Percentiles rank a stretch among this genome's conserved stretches.
These are phyloP conservation scores for Anacardium occidentale DNA, from an alignment of 345 rosid genomes.

Conservation along the genomic window DNA sequence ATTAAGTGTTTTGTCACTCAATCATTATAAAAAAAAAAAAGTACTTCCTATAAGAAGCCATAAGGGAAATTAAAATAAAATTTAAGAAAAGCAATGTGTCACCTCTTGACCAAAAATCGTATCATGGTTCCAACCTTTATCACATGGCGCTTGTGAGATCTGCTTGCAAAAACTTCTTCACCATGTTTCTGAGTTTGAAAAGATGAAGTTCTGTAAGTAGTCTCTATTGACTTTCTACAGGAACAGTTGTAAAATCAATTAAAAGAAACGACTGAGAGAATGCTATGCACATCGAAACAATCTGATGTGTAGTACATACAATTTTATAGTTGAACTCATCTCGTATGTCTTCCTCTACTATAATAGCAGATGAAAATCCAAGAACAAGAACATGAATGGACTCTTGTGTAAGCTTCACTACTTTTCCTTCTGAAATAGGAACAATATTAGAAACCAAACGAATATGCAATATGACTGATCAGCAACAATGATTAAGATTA, in stretches of 20 bases:
- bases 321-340: conserved; percentile 56
- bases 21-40: not conserved
- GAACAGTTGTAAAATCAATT: not conserved
- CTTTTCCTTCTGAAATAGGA: conserved; percentile 61
- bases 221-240: conserved; percentile 5
- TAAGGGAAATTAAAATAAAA: not conserved
- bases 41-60: not conserved
- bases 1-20: not conserved
- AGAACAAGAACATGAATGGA: conserved; percentile 75
- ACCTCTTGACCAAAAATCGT: conserved; percentile 79
- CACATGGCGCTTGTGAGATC: conserved; percentile 51
- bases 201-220: not conserved
- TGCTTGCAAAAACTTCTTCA: conserved; percentile 52
- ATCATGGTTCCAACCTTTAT: conserved; percentile 72
- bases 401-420: conserved; percentile 63
- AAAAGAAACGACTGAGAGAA: not conserved
- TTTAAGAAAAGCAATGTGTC: not conserved
- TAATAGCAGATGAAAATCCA: conserved; percentile 74
- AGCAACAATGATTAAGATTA: not conserved
- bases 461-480: conserved; percentile 7
- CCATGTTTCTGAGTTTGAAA: conserved; percentile 46
- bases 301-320: conserved; percentile 31
- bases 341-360: conserved; percentile 60
- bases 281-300: not conserved
- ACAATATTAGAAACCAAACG: not conserved